Conservation (phyloP, 805 yeast genomes). For the Zygosaccharomyces bailii region DNA sequence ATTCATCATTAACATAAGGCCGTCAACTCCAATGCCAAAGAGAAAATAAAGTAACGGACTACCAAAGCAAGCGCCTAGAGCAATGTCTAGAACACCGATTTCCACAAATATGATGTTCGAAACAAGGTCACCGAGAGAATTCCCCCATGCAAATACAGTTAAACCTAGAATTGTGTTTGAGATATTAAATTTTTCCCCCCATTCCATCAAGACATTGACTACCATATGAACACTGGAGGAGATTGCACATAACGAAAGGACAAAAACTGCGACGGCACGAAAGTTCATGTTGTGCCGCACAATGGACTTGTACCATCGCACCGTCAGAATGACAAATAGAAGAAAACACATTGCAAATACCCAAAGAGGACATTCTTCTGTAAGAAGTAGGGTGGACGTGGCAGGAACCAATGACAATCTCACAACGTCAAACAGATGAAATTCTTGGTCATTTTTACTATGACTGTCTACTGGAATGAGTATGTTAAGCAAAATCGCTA, state of each 20-base stretch:
- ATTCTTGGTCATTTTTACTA: conserved; percentile 2
- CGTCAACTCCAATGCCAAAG: conserved; percentile 77
- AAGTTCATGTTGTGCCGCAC: conserved; percentile 11
- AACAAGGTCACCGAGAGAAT: conserved; percentile 85
- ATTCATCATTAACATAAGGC: conserved; percentile 43
- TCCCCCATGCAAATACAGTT: conserved; percentile 88
- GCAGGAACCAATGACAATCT: conserved; percentile 15
- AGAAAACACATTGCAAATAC: conserved; percentile 2
- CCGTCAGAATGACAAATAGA: conserved; percentile 8
- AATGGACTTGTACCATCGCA: conserved; percentile 8
- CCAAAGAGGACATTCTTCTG: conserved; percentile 8
- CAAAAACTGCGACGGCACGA: conserved; percentile 55
- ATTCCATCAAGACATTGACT: conserved; percentile 56
- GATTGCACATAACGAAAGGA: conserved; percentile 63
- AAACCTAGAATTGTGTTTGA: conserved; percentile 81
- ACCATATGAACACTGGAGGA: conserved; percentile 43
- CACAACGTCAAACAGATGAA: conserved; percentile 11
- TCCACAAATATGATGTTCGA: conserved; percentile 77
- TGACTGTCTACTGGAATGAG: conserved; percentile 20
- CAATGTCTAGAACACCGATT: conserved; percentile 84
- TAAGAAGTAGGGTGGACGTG: conserved; percentile 7
- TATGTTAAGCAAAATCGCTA: conserved; percentile 16
- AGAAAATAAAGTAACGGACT: conserved; percentile 79
- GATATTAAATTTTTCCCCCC: conserved; percentile 56
- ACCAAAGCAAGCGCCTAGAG: conserved; percentile 93